Base-by-base conservation (phyloP, 805 yeast genomes). In the Saccharomycopsis fermentans region DNA sequence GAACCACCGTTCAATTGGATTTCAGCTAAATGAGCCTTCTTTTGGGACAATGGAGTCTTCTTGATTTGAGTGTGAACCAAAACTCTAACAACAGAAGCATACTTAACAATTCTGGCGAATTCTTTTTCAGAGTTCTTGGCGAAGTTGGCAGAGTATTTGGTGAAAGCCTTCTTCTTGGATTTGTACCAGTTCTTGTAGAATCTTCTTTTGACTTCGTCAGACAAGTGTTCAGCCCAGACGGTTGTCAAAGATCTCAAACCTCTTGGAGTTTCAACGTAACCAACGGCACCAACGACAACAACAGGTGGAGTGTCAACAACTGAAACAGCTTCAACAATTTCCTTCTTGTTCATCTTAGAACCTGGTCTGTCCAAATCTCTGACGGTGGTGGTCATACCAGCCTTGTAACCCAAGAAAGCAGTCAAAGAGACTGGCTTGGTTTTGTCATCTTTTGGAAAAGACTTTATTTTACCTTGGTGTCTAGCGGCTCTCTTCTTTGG, bases 121-220 rank as follows among this genome's bases (percentile, higher is more conserved):
- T 94, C 98, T 76, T 87, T 87, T 78, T 87, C 95, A 74, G 90
- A 90, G 74, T 84, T 87, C 76, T 84, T 82, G 71, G 97, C 87
- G 87, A 91, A 92, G 85, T 94, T 92, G 79, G 94, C 87, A 78
- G 98, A 87, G 90, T 94, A 94, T 82, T 92, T 91, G 88, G 98
- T 88, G 95, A 94, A 94, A 74, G 99, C 99, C 92, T 91, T 91
- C 96, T 94, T 94, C 92, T 94, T 94, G 71, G 97, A 86, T 86
- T 91, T 91, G 96, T 89, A 94, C 99, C 99, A 94, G 96, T 92
- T 94, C 90, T 91, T 94, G 97, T 94, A 94, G 96, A 94, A 94
- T 84, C 97, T 90, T 86, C 99, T 90, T 88, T 86, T 92, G 80
- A 94, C 84, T 81, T 94, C 99, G 77, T 94, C 99, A 74, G 96